Percentiles rank a stretch among this genome's conserved stretches.
Conservation (phyloP, 306 rosid species). For the Urtica urens region DNA sequence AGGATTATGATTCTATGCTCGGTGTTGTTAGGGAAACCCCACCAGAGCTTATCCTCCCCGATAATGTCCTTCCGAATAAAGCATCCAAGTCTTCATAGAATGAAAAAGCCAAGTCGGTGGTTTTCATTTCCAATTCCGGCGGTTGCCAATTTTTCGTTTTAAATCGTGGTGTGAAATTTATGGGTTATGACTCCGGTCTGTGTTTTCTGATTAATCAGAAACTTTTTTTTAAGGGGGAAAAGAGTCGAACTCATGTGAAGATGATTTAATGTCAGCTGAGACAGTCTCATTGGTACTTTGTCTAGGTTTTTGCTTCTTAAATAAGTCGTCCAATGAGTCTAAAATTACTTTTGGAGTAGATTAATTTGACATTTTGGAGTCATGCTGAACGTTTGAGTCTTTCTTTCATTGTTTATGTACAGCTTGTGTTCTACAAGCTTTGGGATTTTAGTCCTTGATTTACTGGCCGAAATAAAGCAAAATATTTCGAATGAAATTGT, state of each 20-base stretch:
- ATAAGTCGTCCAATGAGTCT: conserved; percentile 19
- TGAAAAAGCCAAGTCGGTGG: conserved; percentile 3
- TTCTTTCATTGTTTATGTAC: no score
- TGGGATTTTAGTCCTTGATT: no score
- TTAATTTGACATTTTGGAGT: neutral
- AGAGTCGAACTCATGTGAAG: conserved; percentile 22
- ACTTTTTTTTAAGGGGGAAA: conserved; percentile 22
- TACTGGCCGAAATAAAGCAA: no score
- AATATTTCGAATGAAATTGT: no score
- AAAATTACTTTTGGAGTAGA: neutral
- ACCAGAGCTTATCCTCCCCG: conserved; percentile 42
- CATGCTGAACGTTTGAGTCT: no score
- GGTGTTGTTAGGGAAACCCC: conserved; percentile 46
- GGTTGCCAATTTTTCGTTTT: conserved; percentile 24
- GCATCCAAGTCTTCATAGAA: conserved; percentile 39
- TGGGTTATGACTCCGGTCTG: conserved; percentile 20
- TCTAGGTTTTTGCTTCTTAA: conserved; percentile 13
- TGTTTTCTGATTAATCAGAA: conserved; percentile 18
- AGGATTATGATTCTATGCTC: conserved; percentile 50
- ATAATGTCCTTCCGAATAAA: conserved; percentile 38
- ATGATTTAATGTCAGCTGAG: conserved; percentile 21
- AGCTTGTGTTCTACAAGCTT: no score
- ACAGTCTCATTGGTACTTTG: conserved; percentile 15
- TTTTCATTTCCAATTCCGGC: conserved; percentile 43
- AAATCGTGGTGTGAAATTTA: conserved; percentile 17